Percentiles rank a stretch among this genome's conserved stretches.
phyloP scores from a whole-genome alignment of 2,329 filamentous ascomycete species.

The Madurella fahalii region DNA sequence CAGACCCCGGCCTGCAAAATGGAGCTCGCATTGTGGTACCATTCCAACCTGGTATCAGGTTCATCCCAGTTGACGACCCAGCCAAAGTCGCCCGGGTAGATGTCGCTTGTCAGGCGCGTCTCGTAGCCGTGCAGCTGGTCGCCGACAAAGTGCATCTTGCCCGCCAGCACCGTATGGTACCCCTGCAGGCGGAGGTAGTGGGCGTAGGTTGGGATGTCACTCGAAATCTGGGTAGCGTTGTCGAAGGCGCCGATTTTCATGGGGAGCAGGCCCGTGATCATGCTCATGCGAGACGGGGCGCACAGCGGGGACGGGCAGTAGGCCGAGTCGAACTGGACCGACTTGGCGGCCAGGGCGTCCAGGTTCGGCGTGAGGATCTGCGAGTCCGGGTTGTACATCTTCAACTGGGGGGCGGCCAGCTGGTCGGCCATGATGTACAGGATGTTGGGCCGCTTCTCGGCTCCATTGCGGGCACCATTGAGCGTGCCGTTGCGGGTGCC shows the following conservation, averaged over 20 bases:
- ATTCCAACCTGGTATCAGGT: conserved; percentile 79
- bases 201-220: conserved; percentile 84
- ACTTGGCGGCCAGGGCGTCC: conserved; percentile 72
- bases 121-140: conserved; percentile 95
- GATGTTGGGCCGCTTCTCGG: conserved; percentile 62
- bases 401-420: conserved; percentile 82
- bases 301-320: conserved; percentile 94
- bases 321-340: conserved; percentile 87
- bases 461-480: conserved; percentile 8
- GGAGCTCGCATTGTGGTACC: conserved; percentile 95
- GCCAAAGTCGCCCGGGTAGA: conserved; percentile 90
- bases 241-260: conserved; percentile 91
- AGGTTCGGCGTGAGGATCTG: conserved; percentile 91
- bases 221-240: conserved; percentile 79
- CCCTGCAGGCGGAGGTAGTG: conserved; percentile 82
- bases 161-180: conserved; percentile 86
- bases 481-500: not conserved
- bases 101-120: conserved; percentile 86
- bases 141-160: conserved; percentile 97
- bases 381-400: conserved; percentile 84
- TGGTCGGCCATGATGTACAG: conserved; percentile 97
- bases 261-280: conserved; percentile 88
- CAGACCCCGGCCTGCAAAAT: conserved; percentile 86
- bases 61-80: conserved; percentile 97
- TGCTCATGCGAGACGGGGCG: conserved; percentile 86